These are phyloP conservation scores for Lentinus tigrinus DNA, from an alignment of 768 basidiomycete genomes.

Conservation along the genomic window DNA sequence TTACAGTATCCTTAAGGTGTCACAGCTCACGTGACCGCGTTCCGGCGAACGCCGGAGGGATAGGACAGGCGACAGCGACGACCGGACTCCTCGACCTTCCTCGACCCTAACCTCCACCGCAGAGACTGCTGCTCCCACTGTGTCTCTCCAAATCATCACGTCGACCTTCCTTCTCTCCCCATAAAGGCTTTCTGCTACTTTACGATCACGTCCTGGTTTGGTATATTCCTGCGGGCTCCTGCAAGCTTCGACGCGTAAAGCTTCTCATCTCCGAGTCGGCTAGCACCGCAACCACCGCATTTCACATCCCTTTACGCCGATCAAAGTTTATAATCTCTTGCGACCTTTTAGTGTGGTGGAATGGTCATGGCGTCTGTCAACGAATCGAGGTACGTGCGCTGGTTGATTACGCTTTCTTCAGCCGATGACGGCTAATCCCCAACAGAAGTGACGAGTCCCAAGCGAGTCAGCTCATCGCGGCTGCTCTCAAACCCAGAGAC, in stretches of 20 bases:
- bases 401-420: not conserved
- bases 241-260: too few relatives aligned
- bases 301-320: too few relatives aligned
- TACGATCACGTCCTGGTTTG: too few relatives aligned
- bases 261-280: too few relatives aligned
- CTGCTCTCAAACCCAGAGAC: constrained; percentile 12
- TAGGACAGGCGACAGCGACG: not conserved
- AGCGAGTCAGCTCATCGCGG: constrained; percentile 21
- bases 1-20: too few relatives aligned
- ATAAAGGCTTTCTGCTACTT: too few relatives aligned
- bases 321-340: not conserved
- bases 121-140: too few relatives aligned
- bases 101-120: not conserved
- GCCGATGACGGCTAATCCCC: not conserved
- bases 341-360: not conserved
- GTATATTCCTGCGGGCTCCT: too few relatives aligned
- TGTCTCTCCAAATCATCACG: too few relatives aligned
- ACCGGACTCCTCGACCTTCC: not conserved
- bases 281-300: not conserved
- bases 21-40: constrained; percentile 15
- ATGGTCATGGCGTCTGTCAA: constrained; percentile 1
- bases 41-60: constrained; percentile 4
- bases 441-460: constrained; percentile 23
- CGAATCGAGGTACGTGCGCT: not conserved
- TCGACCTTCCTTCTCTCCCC: too few relatives aligned